phyloP scores from a whole-genome alignment of 768 basidiomycete genomes.

The Hericium rajendrae region DNA sequence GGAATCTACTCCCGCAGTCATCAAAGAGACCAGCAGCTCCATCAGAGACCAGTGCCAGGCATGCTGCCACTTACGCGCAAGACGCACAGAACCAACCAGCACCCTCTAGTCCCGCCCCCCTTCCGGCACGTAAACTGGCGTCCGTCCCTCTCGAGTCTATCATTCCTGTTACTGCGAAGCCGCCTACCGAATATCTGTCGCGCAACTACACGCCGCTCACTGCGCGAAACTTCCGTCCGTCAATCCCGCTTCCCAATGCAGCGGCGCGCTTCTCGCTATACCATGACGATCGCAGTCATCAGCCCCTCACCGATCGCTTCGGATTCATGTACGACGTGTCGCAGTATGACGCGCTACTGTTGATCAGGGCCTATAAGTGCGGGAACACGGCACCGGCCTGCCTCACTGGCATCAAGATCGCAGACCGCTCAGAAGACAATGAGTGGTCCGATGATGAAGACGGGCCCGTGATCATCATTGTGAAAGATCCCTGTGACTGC shows the following conservation, averaged over 20 bases:
- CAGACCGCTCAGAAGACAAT: constrained; percentile 63
- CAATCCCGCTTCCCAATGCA: constrained; percentile 49
- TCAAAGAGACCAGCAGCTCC: constrained; percentile 31
- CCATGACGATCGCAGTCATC: constrained; percentile 40
- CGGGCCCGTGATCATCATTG: constrained; percentile 24
- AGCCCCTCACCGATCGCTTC: constrained; percentile 74
- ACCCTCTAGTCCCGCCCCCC: constrained; percentile 15
- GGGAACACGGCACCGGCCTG: constrained; percentile 74
- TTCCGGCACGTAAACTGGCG: constrained; percentile 22
- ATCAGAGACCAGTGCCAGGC: constrained; percentile 14
- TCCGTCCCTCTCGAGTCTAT: constrained; percentile 73
- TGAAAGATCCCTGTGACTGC: constrained; percentile 35
- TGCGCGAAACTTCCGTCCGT: constrained; percentile 64
- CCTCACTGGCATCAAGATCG: constrained; percentile 79
- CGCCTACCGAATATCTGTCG: constrained; percentile 77
- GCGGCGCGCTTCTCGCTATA: constrained; percentile 46
- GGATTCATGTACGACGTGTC: constrained; percentile 88
- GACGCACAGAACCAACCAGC: constrained; percentile 6
- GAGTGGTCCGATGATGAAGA: constrained; percentile 70
- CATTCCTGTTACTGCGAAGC: constrained; percentile 69
- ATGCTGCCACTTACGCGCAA: background rate
- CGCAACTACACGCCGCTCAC: constrained; percentile 66
- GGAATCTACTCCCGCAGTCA: constrained; percentile 46
- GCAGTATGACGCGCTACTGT: constrained; percentile 69
- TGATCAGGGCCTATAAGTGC: constrained; percentile 64